Evolutionary conservation across 768 basidiomycete species (phyloP).

Genomic region (Suillus alpinus): DNA sequence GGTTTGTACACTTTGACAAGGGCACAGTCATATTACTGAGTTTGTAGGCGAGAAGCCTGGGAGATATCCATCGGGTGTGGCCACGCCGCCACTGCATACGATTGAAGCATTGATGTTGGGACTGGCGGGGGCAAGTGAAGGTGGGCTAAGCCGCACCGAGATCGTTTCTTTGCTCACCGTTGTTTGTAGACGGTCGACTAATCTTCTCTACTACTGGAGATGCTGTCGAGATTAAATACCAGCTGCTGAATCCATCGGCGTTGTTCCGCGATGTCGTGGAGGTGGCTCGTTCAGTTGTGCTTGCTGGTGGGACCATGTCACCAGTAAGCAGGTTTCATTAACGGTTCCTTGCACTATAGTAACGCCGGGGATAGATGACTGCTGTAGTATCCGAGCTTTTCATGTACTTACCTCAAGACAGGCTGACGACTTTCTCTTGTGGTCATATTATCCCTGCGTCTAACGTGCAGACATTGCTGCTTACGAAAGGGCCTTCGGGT

Average conservation of each 20-base stretch:
- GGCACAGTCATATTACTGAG: conserved; percentile 1
- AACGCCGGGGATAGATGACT: conserved; percentile 58
- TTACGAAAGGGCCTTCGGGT: conserved; percentile 74
- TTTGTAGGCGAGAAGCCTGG: conserved; percentile 8
- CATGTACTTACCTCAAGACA: conserved; percentile 53
- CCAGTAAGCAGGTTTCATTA: conserved; percentile 54
- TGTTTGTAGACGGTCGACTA: conserved; percentile 68
- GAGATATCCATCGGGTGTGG: conserved; percentile 24
- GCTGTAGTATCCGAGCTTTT: conserved; percentile 85
- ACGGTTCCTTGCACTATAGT: conserved; percentile 4
- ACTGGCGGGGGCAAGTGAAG: conserved; percentile 75
- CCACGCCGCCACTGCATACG: conserved; percentile 72
- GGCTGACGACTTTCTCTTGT: conserved; percentile 82
- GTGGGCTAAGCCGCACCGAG: conserved; percentile 31
- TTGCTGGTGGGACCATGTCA: conserved; percentile 98
- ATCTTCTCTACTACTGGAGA: conserved; percentile 49
- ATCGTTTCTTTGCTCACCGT: neutral
- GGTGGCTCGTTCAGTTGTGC: conserved; percentile 75
- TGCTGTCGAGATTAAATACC: conserved; percentile 75
- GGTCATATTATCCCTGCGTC: conserved; percentile 85
- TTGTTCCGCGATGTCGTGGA: conserved; percentile 84
- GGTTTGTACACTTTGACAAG: conserved; percentile 10
- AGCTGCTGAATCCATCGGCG: conserved; percentile 88
- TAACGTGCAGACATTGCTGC: conserved; percentile 73
- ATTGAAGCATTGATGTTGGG: conserved; percentile 80